Base-by-base conservation (phyloP, 2,329 filamentous ascomycete species). In the Paraphaeosphaeria sporulosa region DNA sequence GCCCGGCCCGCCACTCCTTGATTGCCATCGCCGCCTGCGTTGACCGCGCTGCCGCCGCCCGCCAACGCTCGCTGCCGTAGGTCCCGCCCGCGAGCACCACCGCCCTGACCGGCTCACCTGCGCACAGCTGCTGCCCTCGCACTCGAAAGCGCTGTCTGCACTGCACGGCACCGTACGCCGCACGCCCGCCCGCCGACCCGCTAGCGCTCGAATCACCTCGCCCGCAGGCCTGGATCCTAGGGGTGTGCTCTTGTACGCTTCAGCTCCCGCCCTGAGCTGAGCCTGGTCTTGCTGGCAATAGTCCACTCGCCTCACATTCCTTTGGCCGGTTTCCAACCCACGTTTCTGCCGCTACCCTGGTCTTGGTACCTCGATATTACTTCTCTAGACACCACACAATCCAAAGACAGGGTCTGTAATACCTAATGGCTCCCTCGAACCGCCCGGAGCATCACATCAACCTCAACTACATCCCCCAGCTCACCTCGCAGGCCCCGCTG, bases 351-450 rank as follows among this genome's bases (percentile, higher is more conserved):
- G 64, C 74, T 73, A 71, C 71, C 73, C 75, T 76, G 72, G 73
- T 70, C 72, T 73, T 74, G 73, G 73, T 76, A 76, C 64, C 60
- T 62, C 69, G 64, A 71, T 66, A 61, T 67, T 68, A 64, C 63
- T 71, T 69, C 66, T 64, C 64, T 66, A 71, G 55, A 65, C 61
- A 54, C 30, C 8, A n/a, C 48, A 51, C 61, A 65, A 48, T 63
- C 55, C 62, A 64, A 67, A 68, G 59, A 71, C 71, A 66, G 71
- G 67, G 69, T 74, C 72, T 73, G 71, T 92, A 93, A 93, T 93
- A 84, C 87, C 93, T 94, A 93, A 96, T 97, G 93, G 91, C 92
- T 85, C 92, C 87, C 82, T 63, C 76, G 46, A 85, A 90, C 79
- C 90, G 93, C 87, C 88, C 92, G 74, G 92, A 96, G 78, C 84